A percentile compares a stretch with the other conserved stretches of the same genome.
These are phyloP conservation scores for Pseudohalonectria lignicola DNA, from an alignment of 2,329 filamentous ascomycete species.

Conservation along the genomic window DNA sequence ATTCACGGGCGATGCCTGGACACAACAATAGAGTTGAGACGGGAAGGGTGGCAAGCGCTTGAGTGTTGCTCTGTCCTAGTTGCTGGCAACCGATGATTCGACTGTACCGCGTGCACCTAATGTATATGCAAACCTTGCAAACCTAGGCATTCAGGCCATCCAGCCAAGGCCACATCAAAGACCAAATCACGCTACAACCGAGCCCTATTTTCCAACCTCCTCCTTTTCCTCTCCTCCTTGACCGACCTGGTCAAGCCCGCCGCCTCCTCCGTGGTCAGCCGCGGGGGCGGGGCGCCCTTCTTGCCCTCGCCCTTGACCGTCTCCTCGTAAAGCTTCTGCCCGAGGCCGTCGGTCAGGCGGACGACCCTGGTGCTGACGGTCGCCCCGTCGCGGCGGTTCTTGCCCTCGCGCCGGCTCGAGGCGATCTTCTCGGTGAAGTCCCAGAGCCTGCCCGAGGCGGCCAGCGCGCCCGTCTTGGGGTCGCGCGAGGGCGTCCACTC, in stretches of 20 bases:
- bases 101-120: too few relatives aligned
- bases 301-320: constrained; percentile 28
- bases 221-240: constrained; percentile 33
- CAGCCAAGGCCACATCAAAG: too few relatives aligned
- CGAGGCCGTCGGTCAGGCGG: constrained; percentile 63
- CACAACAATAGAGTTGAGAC: too few relatives aligned
- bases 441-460: constrained; percentile 72
- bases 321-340: constrained; percentile 55
- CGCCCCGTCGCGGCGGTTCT: constrained; percentile 87
- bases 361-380: constrained; percentile 80
- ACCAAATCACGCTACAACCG: constrained; percentile 28
- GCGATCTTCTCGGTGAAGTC: constrained; percentile 86
- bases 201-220: constrained; percentile 38
- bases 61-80: too few relatives aligned
- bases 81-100: too few relatives aligned
- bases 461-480: constrained; percentile 43
- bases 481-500: constrained; percentile 68
- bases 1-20: too few relatives aligned
- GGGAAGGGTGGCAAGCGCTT: too few relatives aligned
- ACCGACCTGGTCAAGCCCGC: constrained; percentile 28
- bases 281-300: constrained; percentile 22
- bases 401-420: constrained; percentile 73
- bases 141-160: too few relatives aligned
- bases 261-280: constrained; percentile 39
- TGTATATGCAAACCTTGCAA: too few relatives aligned